Conservation (phyloP, 176 grass and related monocot species). For the Carex kokanica region DNA sequence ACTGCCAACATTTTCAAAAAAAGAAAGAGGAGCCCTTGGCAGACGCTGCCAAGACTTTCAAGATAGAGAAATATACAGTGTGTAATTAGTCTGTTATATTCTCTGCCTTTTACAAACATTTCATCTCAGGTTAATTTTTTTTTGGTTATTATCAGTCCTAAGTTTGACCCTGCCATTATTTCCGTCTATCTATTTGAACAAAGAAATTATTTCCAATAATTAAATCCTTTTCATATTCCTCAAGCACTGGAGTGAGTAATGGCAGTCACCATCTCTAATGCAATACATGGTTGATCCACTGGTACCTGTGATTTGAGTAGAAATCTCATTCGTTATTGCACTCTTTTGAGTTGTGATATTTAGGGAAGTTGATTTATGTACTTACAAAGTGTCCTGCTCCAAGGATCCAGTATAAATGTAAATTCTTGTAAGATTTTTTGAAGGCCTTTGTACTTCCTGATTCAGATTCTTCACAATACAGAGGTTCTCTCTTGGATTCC, state of each 20-base stretch:
- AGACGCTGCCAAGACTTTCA: background rate
- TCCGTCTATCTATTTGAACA: background rate
- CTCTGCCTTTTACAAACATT: background rate
- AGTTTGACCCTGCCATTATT: background rate
- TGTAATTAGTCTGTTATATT: background rate
- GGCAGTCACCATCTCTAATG: conserved; percentile 67
- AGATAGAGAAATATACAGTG: background rate
- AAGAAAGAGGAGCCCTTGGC: no score
- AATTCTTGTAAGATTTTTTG: conserved; percentile 70
- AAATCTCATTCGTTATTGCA: background rate
- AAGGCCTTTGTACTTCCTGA: conserved; percentile 57
- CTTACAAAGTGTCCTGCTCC: conserved; percentile 89
- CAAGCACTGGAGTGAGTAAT: conserved; percentile 61
- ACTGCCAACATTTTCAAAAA: no score
- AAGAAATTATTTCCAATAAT: conserved; percentile 20
- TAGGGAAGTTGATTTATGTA: background rate
- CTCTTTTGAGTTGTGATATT: background rate
- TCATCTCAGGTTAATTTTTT: background rate
- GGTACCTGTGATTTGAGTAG: conserved; percentile 61
- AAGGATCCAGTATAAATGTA: conserved; percentile 86
- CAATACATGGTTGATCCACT: conserved; percentile 86
- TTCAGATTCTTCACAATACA: conserved; percentile 45
- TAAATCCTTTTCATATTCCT: conserved; percentile 25
- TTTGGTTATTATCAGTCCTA: conserved; percentile 5
- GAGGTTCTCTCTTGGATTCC: conserved; percentile 31